Conservation (phyloP, 2,329 filamentous ascomycete species). For the Fusarium sp. region DNA sequence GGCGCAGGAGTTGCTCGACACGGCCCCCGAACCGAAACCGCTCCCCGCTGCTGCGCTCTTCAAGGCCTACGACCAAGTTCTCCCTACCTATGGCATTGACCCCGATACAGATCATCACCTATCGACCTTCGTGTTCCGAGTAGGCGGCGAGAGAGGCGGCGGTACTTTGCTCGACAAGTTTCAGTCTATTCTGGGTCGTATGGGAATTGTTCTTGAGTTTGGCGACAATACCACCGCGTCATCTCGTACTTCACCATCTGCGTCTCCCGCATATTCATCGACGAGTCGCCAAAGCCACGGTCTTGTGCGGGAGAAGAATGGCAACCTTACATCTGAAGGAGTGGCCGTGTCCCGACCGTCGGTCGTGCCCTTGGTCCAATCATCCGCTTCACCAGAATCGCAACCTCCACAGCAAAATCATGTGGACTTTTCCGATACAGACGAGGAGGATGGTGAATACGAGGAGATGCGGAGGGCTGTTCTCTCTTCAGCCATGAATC, state of each 20-base stretch:
- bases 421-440: constrained; percentile 6
- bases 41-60: constrained; percentile 84
- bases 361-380: neutral
- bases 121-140: constrained; percentile 81
- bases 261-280: constrained; percentile 38
- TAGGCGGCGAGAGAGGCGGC: constrained; percentile 73
- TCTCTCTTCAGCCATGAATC: constrained; percentile 38
- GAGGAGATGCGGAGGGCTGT: constrained; percentile 36
- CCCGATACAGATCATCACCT: constrained; percentile 81
- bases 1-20: constrained; percentile 73
- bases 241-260: constrained; percentile 35
- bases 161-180: constrained; percentile 76
- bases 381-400: constrained; percentile 4
- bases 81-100: constrained; percentile 77
- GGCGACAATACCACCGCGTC: constrained; percentile 51
- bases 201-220: constrained; percentile 79
- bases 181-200: constrained; percentile 71
- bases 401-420: constrained; percentile 11
- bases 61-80: constrained; percentile 80
- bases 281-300: constrained; percentile 34
- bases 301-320: neutral
- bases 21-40: constrained; percentile 69
- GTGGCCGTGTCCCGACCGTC: constrained; percentile 6
- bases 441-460: constrained; percentile 28
- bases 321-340: constrained; percentile 9